Evolutionary conservation across 2,329 filamentous ascomycete species (phyloP), one percentile per base, ranked within the genome.

Genomic region (Fusarium concolor): DNA sequence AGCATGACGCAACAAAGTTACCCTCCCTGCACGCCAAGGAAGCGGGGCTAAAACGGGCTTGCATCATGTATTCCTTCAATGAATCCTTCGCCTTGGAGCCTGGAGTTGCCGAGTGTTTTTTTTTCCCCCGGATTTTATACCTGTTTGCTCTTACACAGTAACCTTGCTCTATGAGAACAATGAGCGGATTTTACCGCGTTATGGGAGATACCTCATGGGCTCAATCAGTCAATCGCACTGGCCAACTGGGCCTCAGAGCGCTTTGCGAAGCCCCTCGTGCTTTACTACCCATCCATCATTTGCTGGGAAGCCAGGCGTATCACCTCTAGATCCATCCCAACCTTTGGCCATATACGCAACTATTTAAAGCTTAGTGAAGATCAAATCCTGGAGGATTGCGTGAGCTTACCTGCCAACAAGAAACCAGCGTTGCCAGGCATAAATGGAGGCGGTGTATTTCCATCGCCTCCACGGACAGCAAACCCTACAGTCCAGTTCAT

Each of bases 401-500:
- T 11, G 10, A 28, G 4, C 51, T 61, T 60, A 66, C 68, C 63
- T 3, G 78, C 77, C 5, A 78, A 73, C 10, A 80, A 70, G 17
- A 80, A 78, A 0, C 75, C 78, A 7, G 78, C 78, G 54, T 80
- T 80, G 1, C 78, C 78, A 1, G 79, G 76, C 69, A 80, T 76
- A 46, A 79, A 80, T 5, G 29, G 79, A 69, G 46, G 79, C 65
- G 71, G 68, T 3, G 71, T 73, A 5, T 69, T 69, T 41, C 75
- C 76, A 26, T 75, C 74, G 7, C 72, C 74, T 5, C 74, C 76
- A 18, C 76, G 70, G 7, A 76, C 56, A 3, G 76, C 76, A 18
- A 75, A 78, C 5, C 70, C 67, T 72, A 47, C 9, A 28, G 31
- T 5, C 4, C 14, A n/a, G 10, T 10, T 14, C 6, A 4, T 50